phyloP scores from a whole-genome alignment of 73 alveolate species.

The Tetrahymena malaccensis region DNA sequence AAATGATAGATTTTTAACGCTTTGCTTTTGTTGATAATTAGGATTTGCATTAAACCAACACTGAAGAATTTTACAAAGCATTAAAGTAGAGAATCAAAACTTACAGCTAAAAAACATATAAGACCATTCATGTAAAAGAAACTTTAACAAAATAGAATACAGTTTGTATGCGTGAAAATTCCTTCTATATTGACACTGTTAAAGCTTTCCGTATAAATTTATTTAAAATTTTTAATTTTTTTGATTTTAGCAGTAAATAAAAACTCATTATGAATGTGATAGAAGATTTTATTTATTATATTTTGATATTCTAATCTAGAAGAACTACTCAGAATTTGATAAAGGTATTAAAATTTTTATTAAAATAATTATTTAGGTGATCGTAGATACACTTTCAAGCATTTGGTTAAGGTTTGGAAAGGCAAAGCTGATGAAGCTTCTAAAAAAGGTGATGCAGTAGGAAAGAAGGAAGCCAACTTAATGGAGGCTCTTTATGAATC shows the following conservation, averaged over 20 bases:
- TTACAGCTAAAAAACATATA: conserved; percentile 80
- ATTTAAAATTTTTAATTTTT: too few species aligned
- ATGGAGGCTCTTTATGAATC: conserved; percentile 81
- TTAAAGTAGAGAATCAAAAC: conserved; percentile 80
- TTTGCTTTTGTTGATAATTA: neutral
- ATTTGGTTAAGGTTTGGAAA: conserved; percentile 87
- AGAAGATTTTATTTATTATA: too few species aligned
- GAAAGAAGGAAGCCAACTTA: conserved; percentile 52
- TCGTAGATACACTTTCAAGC: conserved; percentile 97
- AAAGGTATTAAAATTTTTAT: too few species aligned
- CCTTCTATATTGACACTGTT: conserved; percentile 98
- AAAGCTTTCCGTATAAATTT: conserved; percentile 45
- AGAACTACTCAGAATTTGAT: too few species aligned
- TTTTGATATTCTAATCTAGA: too few species aligned
- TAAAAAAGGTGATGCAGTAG: conserved; percentile 57
- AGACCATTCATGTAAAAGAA: conserved; percentile 67
- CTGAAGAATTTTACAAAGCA: neutral
- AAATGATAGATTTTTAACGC: neutral
- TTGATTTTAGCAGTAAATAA: too few species aligned
- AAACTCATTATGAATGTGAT: too few species aligned
- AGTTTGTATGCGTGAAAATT: conserved; percentile 99
- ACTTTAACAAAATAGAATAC: conserved; percentile 80
- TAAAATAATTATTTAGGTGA: conserved; percentile 54
- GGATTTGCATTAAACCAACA: neutral
- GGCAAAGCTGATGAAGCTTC: conserved; percentile 80